A percentile compares a stretch with the other conserved stretches of the same genome.
Conservation (phyloP, 139 green algal genomes). For the Tetradesmus lagerheimii region DNA sequence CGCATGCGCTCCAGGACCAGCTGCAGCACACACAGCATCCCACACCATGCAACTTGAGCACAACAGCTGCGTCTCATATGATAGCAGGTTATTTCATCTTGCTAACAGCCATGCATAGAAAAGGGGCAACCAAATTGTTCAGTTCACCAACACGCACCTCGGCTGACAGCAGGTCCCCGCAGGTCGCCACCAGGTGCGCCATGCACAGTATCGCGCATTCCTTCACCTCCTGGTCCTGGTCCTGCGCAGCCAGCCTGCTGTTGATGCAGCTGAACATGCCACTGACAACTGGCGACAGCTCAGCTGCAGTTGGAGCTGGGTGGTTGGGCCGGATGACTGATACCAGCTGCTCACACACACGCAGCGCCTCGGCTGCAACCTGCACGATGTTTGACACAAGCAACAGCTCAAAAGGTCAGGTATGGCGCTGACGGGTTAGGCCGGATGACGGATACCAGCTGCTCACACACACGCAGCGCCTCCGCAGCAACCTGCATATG, state of each 20-base stretch:
- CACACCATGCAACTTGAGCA: too few species aligned
- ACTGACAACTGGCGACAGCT: constrained; percentile 58
- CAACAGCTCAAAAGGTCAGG: too few species aligned
- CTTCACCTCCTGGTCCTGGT: constrained; percentile 95
- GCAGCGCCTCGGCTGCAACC: constrained; percentile 89
- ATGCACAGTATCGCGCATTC: constrained; percentile 86
- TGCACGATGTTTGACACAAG: constrained; percentile 20
- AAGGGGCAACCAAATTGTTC: too few species aligned
- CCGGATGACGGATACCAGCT: too few species aligned
- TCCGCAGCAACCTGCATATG: too few species aligned
- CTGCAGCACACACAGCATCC: too few species aligned
- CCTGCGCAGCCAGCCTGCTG: constrained; percentile 56
- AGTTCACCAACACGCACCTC: constrained; percentile 68
- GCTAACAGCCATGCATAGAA: too few species aligned
- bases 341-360: constrained; percentile 85
- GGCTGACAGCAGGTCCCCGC: constrained; percentile 76
- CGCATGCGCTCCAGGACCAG: too few species aligned
- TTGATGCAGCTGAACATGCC: constrained; percentile 57
- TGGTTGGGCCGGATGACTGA: constrained; percentile 70
- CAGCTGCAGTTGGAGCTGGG: constrained; percentile 21
- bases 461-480: too few species aligned
- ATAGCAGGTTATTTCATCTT: too few species aligned
- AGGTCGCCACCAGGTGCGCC: constrained; percentile 67
- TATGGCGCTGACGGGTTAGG: too few species aligned
- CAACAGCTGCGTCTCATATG: too few species aligned